These are phyloP conservation scores for Jasminum sambac DNA, from an alignment of 257 asterid genomes.

Conservation along the genomic window DNA sequence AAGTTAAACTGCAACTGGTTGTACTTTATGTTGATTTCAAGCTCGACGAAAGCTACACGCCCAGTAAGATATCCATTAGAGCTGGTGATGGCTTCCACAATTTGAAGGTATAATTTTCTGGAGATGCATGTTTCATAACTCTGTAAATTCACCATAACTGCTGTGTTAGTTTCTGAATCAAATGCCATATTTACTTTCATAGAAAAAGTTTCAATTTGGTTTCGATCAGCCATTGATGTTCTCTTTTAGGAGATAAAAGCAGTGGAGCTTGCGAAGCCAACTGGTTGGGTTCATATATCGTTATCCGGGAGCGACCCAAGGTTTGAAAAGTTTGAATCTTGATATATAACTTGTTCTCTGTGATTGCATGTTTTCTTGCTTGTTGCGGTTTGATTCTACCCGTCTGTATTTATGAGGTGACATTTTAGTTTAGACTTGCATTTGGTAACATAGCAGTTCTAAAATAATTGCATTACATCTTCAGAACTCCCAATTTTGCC, in stretches of 20 bases:
- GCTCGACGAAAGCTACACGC: slow-evolving; percentile 97
- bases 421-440: not conserved
- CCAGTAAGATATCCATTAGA: slow-evolving; percentile 82
- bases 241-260: slow-evolving; percentile 71
- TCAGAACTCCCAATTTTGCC: not conserved
- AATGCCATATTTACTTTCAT: not conserved
- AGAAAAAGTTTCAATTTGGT: slow-evolving; percentile 13
- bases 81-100: slow-evolving; percentile 98
- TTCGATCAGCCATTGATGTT: slow-evolving; percentile 12
- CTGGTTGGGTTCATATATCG: slow-evolving; percentile 84
- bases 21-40: slow-evolving; percentile 86
- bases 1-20: slow-evolving; percentile 83
- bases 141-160: slow-evolving; percentile 1
- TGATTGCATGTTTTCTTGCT: not conserved
- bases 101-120: slow-evolving; percentile 56
- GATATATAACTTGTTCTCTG: not conserved
- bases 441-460: not conserved
- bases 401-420: not conserved
- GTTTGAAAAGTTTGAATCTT: slow-evolving; percentile 37
- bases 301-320: slow-evolving; percentile 93
- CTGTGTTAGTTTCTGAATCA: not conserved
- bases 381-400: not conserved
- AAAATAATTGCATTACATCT: not conserved
- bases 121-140: slow-evolving; percentile 5
- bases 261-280: slow-evolving; percentile 86